phyloP scores from a whole-genome alignment of 108 stramenopile genomes.

The Parietichytrium sp. region DNA sequence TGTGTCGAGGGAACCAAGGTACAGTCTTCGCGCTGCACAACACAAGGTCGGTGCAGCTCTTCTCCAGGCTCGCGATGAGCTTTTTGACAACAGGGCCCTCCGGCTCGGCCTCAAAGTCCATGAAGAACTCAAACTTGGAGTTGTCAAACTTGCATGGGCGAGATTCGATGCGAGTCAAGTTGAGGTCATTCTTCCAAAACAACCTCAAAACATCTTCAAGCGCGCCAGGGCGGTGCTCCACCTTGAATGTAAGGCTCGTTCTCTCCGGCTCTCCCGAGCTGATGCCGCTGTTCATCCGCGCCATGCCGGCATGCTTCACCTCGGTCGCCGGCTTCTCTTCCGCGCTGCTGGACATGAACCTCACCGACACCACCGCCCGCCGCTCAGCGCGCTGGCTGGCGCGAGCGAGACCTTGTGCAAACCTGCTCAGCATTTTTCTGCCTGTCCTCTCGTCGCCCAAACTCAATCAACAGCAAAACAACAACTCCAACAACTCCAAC shows the following conservation, averaged over 20 bases:
- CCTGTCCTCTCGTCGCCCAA: too few species aligned
- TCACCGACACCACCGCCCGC: too few species aligned
- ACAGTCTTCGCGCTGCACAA: not conserved
- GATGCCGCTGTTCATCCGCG: too few species aligned
- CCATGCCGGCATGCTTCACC: too few species aligned
- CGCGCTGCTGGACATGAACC: too few species aligned
- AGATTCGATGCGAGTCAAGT: constrained; percentile 79
- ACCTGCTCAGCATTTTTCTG: too few species aligned
- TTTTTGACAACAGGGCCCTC: not conserved
- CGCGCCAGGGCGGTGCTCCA: constrained; percentile 74
- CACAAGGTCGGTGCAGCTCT: not conserved
- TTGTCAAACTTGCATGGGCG: not conserved
- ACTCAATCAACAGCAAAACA: too few species aligned
- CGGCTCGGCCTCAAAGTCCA: not conserved
- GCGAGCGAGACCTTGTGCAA: too few species aligned
- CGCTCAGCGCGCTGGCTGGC: too few species aligned
- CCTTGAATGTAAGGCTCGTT: constrained; percentile 18
- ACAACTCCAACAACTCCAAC: too few species aligned
- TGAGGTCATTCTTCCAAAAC: constrained; percentile 89
- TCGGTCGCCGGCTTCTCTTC: too few species aligned
- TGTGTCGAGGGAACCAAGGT: constrained; percentile 40
- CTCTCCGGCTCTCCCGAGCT: too few species aligned
- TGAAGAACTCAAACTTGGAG: constrained; percentile 15
- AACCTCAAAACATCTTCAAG: constrained; percentile 78
- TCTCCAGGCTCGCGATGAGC: not conserved